Conservation (phyloP, 495 filamentous ascomycete genomes). For the Tetracladium setigerum region DNA sequence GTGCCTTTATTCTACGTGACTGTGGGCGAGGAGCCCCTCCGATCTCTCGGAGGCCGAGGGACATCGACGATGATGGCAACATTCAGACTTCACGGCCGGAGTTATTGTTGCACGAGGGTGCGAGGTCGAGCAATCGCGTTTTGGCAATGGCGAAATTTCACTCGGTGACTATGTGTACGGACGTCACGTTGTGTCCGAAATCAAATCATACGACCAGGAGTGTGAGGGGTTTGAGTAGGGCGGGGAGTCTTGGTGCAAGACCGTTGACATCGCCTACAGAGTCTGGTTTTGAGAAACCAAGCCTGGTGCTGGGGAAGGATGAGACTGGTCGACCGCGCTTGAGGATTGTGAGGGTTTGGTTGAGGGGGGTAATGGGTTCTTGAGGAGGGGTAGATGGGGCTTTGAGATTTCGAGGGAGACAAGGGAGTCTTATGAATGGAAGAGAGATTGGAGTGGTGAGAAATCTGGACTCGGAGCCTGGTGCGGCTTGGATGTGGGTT, state of each 20-base stretch:
- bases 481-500: no score
- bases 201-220: background rate
- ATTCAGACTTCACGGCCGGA: conserved; percentile 3
- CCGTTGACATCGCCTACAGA: no score
- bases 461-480: conserved; percentile 3
- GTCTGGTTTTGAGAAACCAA: background rate
- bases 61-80: background rate
- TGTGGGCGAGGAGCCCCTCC: background rate
- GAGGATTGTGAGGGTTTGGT: no score
- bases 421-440: conserved; percentile 7
- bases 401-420: conserved; percentile 1
- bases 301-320: background rate
- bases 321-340: background rate
- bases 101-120: conserved; percentile 9
- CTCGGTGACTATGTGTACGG: conserved; percentile 3
- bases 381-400: background rate
- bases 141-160: conserved; percentile 14
- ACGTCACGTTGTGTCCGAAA: conserved; percentile 14
- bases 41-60: background rate
- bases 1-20: conserved; percentile 14
- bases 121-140: conserved; percentile 1
- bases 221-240: no score
- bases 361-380: no score
- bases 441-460: conserved; percentile 17
- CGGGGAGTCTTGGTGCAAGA: no score